A percentile compares a stretch with the other conserved stretches of the same genome.
Conservation (phyloP, 169 alveolate species). For the Plasmodium vivax region DNA sequence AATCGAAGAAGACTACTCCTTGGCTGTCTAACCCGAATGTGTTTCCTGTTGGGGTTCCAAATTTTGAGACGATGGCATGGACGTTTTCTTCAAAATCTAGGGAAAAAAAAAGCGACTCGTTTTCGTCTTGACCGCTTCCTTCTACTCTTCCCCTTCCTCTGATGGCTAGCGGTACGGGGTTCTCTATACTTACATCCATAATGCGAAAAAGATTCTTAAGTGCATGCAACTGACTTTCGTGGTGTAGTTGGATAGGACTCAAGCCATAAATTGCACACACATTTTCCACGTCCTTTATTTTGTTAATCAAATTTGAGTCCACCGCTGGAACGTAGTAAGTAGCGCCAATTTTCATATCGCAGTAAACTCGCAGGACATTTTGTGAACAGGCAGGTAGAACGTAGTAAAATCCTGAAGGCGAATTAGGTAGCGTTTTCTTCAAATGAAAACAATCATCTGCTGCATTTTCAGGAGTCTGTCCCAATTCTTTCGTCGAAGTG, state of each 20-base stretch:
- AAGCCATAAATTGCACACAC: slow-evolving; percentile 76
- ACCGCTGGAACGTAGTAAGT: slow-evolving; percentile 85
- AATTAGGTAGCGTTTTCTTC: slow-evolving; percentile 82
- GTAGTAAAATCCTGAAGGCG: slow-evolving; percentile 91
- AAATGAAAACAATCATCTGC: slow-evolving; percentile 88
- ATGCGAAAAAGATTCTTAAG: slow-evolving; percentile 42
- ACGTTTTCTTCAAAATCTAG: slow-evolving; percentile 78
- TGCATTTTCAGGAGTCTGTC: slow-evolving; percentile 79
- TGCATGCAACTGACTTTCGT: slow-evolving; percentile 54
- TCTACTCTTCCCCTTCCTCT: slow-evolving; percentile 48
- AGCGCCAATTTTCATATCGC: slow-evolving; percentile 89
- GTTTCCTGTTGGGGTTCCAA: slow-evolving; percentile 72
- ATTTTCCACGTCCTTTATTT: slow-evolving; percentile 68
- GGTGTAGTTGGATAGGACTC: slow-evolving; percentile 75
- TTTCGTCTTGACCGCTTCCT: not conserved
- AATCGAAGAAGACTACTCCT: slow-evolving; percentile 78
- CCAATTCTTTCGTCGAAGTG: slow-evolving; percentile 77
- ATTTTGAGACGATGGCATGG: slow-evolving; percentile 19
- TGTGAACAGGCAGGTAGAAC: slow-evolving; percentile 87
- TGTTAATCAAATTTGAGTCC: slow-evolving; percentile 37
- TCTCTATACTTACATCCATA: slow-evolving; percentile 70
- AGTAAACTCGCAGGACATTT: slow-evolving; percentile 87
- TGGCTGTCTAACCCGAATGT: slow-evolving; percentile 77
- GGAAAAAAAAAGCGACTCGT: slow-evolving; percentile 50
- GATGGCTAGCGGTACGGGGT: slow-evolving; percentile 79